Evolutionary conservation across 2,329 filamentous ascomycete genomes (phyloP).

Genomic region (Diaporthe sp.): DNA sequence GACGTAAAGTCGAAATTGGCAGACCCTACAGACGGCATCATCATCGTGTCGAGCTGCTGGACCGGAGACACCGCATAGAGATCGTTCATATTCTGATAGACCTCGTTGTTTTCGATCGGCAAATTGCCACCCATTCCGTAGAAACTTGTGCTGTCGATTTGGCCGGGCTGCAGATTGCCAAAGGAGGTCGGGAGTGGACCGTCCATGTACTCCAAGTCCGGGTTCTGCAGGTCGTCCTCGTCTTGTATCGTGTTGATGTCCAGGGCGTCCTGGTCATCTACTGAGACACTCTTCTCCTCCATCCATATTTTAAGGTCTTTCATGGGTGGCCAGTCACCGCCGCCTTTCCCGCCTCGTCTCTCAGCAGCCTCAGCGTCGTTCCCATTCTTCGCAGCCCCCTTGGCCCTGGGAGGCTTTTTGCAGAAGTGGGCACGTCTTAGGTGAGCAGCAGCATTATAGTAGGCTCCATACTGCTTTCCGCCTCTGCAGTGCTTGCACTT

Average conservation of each 20-base stretch:
- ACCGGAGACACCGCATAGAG: conserved; percentile 30
- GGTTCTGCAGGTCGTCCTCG: conserved; percentile 46
- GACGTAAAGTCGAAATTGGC: conserved; percentile 45
- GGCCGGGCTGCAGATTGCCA: conserved; percentile 42
- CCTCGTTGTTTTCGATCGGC: conserved; percentile 33
- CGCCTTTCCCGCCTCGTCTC: conserved; percentile 68
- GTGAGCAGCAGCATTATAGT: conserved; percentile 96
- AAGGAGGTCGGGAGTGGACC: conserved; percentile 19
- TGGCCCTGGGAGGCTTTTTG: conserved; percentile 64
- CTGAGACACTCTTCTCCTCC: conserved; percentile 63
- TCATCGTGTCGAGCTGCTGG: conserved; percentile 32
- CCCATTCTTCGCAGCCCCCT: conserved; percentile 47
- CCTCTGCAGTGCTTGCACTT: conserved; percentile 88
- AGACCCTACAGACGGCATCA: conserved; percentile 46
- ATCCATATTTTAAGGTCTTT: conserved; percentile 72
- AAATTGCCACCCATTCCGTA: conserved; percentile 43
- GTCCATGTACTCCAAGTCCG: conserved; percentile 45
- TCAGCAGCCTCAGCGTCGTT: conserved; percentile 49
- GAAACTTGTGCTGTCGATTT: conserved; percentile 37
- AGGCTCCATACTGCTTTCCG: conserved; percentile 86
- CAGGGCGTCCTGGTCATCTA: conserved; percentile 55
- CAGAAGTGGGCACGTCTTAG: conserved; percentile 91
- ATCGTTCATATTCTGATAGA: conserved; percentile 39
- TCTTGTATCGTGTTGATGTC: conserved; percentile 52
- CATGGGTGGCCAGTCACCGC: conserved; percentile 70